Percentiles rank a stretch among this genome's conserved stretches.
phyloP scores from a whole-genome alignment of 208 protist species.

The Trypanosoma mega region DNA sequence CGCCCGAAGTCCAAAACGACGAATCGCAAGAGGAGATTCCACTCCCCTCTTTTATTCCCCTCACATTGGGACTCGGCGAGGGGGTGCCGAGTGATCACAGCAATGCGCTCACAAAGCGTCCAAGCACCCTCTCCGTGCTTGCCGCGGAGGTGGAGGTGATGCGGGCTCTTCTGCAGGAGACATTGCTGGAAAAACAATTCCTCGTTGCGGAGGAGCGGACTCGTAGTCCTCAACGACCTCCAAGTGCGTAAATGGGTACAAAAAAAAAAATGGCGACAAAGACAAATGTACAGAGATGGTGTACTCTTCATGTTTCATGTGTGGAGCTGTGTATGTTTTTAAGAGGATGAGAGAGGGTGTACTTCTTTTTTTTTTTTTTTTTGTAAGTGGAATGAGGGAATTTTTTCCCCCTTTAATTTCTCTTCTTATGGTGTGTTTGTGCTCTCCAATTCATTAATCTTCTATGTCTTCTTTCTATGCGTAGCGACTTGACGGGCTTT shows the following conservation, averaged over 20 bases:
- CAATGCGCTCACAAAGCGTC: not conserved
- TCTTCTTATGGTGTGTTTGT: no score
- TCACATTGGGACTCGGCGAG: not conserved
- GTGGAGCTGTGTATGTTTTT: not conserved
- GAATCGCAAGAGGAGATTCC: not conserved
- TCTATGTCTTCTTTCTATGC: no score
- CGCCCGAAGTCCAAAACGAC: no score
- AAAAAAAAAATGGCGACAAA: no score
- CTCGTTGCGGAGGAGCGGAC: slow-evolving; percentile 12
- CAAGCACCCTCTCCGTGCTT: slow-evolving; percentile 10
- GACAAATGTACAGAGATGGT: no score
- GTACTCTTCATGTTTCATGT: not conserved
- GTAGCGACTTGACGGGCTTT: no score
- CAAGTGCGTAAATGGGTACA: no score
- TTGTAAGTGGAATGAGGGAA: no score
- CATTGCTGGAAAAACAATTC: slow-evolving; percentile 43
- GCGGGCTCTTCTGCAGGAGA: slow-evolving; percentile 35
- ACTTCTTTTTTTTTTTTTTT: slow-evolving; percentile 19
- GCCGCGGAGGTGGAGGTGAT: slow-evolving; percentile 35
- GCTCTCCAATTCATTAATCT: no score
- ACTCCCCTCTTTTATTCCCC: not conserved
- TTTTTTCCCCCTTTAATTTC: no score
- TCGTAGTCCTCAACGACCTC: no score
- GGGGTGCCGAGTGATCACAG: not conserved
- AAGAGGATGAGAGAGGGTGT: not conserved